Evolutionary conservation across 768 basidiomycete genomes (phyloP), one percentile per base, ranked within the genome.

Genomic region (Kwoniella shandongensis): DNA sequence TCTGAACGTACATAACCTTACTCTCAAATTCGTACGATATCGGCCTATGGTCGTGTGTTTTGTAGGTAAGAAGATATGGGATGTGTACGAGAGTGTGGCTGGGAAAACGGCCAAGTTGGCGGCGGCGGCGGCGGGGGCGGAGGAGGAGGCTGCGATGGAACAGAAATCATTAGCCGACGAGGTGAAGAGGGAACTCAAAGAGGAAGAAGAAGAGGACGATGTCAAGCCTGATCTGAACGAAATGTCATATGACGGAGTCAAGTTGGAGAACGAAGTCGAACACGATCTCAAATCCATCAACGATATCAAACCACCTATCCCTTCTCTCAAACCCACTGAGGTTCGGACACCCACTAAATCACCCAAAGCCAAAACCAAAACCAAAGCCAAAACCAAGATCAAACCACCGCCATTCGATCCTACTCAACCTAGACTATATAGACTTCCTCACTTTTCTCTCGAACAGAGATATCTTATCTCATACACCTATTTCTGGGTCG

Each of bases 1-100:
- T 2, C 58, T 73, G 5, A 79, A 82, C 4, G 86, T 88, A 0
- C 83, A 85, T 0, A 59, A 67, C 0, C 78, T 91, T 6, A 79
- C 91, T 0, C 63, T 65, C 20, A 91, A 90, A 70, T 77, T 92
- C 18, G 67, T 76, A 0, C 76, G 70, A 8, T 80, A 80, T 61
- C 81, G 81, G 11, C 90, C 90, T 0, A 79, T 79, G 3, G 78
- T 91, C 4, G 81, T 89, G 0, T 89, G 88, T 67, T 88, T 91
- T 65, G 85, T 91, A 1, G 90, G 91, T 1, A 79, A 88, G 57
- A 80, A 81, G 8, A 89, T 91, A 29, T 84, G 83, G 82, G 70
- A 72, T 41, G 67, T 72, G 20, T 74, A 75, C 45, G 73, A 77
- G 55, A 56, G 62, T 12, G 69, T 76, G 4, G 59, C 72, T 20